Base-by-base conservation (phyloP, 2,329 filamentous ascomycete species). In the Xylaria sp. region DNA sequence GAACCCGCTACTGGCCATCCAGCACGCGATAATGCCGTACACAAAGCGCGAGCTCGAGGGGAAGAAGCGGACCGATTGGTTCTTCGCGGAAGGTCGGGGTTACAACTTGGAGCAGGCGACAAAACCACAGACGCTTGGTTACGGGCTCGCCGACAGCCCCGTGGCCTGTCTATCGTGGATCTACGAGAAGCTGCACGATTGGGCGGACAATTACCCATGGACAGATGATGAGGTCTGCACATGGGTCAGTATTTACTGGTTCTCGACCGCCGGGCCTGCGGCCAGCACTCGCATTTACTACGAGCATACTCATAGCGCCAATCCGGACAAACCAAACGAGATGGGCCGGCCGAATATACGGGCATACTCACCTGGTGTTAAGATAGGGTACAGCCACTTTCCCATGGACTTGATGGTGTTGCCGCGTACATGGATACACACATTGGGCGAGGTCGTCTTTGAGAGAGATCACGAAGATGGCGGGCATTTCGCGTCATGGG, bases 131-230 rank as follows among this genome's bases (percentile, higher is more conserved):
- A 95, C 92, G 0, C 76, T 94, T 0, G 90, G 89, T 0, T 93
- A 92, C 74, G 88, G 84, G 0, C 82, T 94, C 3, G 84, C 87
- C 0, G 92, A 94, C 76, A 90, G 86, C 6, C 93, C 92, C 0
- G 86, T 92, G 0, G 91, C 86, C 0, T 80, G 93, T 3, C 82
- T 95, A 1, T 88, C 91, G 0, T 96, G 93, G 93, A 89, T 95
- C 40, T 92, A 92, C 72, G 93, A 95, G 80, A 95, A 95, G 77
- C 80, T 95, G 44, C 88, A 90, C 72, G 89, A 92, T 73, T 95
- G 92, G 92, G 89, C 89, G 0, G 92, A 94, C 73, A 74, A 71
- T 0, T 93, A 94, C 75, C 81, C 86, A 0, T 94, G 91, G 92
- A 90, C 88, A 0, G 89, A 93, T 65, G 90, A 93, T 60, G 92